A percentile compares a stretch with the other conserved stretches of the same genome.
Evolutionary conservation across 164 flowering plant species (phyloP).

Genomic region (Stephania cephalantha): DNA sequence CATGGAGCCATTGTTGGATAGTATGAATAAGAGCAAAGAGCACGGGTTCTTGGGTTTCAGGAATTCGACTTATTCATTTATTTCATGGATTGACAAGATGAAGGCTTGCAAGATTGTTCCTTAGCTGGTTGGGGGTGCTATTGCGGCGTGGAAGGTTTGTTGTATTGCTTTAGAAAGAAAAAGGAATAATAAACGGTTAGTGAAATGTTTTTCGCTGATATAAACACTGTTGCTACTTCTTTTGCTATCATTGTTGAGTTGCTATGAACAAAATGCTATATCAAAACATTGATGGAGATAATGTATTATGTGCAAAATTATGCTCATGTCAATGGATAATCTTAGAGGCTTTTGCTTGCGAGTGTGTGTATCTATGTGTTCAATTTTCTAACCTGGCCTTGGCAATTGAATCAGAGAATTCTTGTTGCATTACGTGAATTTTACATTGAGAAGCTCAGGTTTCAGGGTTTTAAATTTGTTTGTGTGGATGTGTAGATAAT

Average conservation of each 20-base stretch:
- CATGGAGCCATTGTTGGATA: conserved; percentile 19
- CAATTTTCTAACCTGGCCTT: background rate
- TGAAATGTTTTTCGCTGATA: background rate
- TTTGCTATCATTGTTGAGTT: background rate
- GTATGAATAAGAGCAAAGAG: conserved; percentile 82
- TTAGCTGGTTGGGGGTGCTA: conserved; percentile 6
- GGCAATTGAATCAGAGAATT: background rate
- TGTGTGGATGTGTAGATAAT: background rate
- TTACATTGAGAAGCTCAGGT: background rate
- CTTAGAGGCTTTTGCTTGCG: background rate
- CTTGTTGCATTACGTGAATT: background rate
- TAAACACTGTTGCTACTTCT: no score
- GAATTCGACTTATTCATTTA: conserved; percentile 45
- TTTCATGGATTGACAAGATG: conserved; percentile 65
- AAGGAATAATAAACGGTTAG: background rate
- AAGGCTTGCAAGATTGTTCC: conserved; percentile 58
- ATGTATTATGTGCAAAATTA: background rate
- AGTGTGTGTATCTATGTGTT: no score
- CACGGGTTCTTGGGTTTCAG: conserved; percentile 84
- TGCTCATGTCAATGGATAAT: background rate
- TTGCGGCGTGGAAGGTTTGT: conserved; percentile 7
- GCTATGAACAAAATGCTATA: background rate
- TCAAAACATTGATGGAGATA: background rate
- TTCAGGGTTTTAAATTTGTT: background rate
- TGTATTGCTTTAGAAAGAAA: background rate